Percentiles rank a stretch among this genome's conserved stretches.
phyloP scores from a whole-genome alignment of 768 basidiomycete species.

The Lentinus tigrinus region DNA sequence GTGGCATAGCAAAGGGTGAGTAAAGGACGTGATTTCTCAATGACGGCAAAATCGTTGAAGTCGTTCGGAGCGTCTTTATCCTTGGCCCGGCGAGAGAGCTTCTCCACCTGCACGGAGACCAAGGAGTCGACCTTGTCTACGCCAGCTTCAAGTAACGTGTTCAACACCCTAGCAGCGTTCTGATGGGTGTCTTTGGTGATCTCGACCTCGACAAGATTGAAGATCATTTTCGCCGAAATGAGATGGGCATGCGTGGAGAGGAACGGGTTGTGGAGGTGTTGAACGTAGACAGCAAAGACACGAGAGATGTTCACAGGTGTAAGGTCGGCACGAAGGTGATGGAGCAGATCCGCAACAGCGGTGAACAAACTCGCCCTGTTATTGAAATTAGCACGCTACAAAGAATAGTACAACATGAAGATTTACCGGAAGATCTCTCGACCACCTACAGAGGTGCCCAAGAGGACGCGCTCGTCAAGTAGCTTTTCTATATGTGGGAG shows the following conservation, averaged over 20 bases:
- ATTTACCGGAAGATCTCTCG: slow-evolving; percentile 80
- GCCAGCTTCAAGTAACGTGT: slow-evolving; percentile 76
- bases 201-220: slow-evolving; percentile 83
- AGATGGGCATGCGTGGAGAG: slow-evolving; percentile 81
- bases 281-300: slow-evolving; percentile 82
- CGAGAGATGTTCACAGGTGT: slow-evolving; percentile 70
- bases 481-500: slow-evolving; percentile 85
- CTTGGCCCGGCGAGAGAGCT: slow-evolving; percentile 48
- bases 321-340: slow-evolving; percentile 85
- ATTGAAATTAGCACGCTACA: background rate
- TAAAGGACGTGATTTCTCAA: slow-evolving; percentile 87
- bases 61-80: slow-evolving; percentile 38
- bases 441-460: slow-evolving; percentile 81
- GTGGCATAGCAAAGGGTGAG: slow-evolving; percentile 72
- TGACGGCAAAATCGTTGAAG: slow-evolving; percentile 55
- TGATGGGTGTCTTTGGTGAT: slow-evolving; percentile 69
- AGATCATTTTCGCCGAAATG: slow-evolving; percentile 89
- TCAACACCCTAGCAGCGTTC: slow-evolving; percentile 68
- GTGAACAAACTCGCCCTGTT: slow-evolving; percentile 76
- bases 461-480: slow-evolving; percentile 84
- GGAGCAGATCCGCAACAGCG: slow-evolving; percentile 89
- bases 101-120: slow-evolving; percentile 59
- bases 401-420: background rate
- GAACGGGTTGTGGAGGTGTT: slow-evolving; percentile 85
- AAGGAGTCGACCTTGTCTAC: slow-evolving; percentile 85